Evolutionary conservation across 1,284 basidiomycete species (phyloP).

Genomic region (Bondarzewia mesenterica): DNA sequence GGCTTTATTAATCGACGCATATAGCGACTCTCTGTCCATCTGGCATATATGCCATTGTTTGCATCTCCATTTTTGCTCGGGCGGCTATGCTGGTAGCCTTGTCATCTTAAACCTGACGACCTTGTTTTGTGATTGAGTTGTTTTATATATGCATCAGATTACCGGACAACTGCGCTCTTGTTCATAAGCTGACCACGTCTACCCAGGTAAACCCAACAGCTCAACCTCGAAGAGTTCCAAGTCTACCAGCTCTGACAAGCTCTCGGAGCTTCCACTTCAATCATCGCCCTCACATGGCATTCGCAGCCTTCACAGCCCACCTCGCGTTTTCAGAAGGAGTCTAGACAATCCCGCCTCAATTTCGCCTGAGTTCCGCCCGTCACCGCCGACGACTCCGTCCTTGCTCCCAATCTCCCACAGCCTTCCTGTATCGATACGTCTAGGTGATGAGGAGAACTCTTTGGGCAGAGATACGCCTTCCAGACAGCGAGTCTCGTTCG

Average conservation of each 20-base stretch:
- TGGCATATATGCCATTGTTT: too few relatives aligned
- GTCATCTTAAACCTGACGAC: too few relatives aligned
- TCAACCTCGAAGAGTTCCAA: constrained; percentile 24
- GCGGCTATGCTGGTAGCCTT: too few relatives aligned
- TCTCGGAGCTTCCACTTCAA: constrained; percentile 28
- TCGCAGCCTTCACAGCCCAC: constrained; percentile 17
- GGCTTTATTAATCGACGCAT: not conserved
- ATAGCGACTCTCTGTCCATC: too few relatives aligned
- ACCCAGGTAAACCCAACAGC: constrained; percentile 10
- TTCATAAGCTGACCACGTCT: not conserved
- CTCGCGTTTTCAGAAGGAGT: constrained; percentile 16
- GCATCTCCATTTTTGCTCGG: too few relatives aligned
- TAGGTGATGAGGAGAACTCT: constrained; percentile 21
- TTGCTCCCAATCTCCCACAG: constrained; percentile 15
- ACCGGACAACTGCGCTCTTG: too few relatives aligned
- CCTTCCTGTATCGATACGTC: constrained; percentile 6
- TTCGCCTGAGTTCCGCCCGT: constrained; percentile 20
- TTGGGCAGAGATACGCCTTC: constrained; percentile 21
- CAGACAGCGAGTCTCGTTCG: constrained; percentile 32
- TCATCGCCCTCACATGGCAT: constrained; percentile 19
- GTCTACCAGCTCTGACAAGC: constrained; percentile 29
- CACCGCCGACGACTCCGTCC: constrained; percentile 14
- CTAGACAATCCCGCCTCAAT: constrained; percentile 18
- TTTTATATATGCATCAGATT: too few relatives aligned
- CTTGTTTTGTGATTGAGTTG: too few relatives aligned